phyloP scores from a whole-genome alignment of 2,329 filamentous ascomycete species.

The Periconia digitata region DNA sequence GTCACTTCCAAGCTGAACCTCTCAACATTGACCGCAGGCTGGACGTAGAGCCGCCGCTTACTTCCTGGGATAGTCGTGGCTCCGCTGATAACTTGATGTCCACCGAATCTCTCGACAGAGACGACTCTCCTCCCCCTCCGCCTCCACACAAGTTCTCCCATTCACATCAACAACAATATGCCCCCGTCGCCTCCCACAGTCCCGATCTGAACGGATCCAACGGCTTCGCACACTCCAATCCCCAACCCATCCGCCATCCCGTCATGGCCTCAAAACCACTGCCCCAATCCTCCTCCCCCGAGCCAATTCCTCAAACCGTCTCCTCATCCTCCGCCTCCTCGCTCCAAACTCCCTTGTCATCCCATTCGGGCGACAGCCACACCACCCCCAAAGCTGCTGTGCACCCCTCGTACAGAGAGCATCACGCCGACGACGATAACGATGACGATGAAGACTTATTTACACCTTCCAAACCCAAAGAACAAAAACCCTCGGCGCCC shows the following conservation, averaged over 20 bases:
- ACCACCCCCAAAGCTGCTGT: slow-evolving; percentile 27
- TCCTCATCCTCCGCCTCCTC: slow-evolving; percentile 34
- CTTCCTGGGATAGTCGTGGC: slow-evolving; percentile 56
- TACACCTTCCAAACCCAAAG: slow-evolving; percentile 15
- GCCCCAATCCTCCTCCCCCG: slow-evolving; percentile 24
- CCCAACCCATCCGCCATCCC: slow-evolving; percentile 30
- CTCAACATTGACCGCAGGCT: slow-evolving; percentile 49
- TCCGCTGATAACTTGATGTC: slow-evolving; percentile 55
- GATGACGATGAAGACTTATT: slow-evolving; percentile 38
- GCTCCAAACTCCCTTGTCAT: slow-evolving; percentile 36
- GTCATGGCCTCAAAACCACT: slow-evolving; percentile 24
- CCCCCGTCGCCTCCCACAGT: slow-evolving; percentile 36
- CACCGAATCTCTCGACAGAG: slow-evolving; percentile 37
- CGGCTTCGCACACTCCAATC: slow-evolving; percentile 31
- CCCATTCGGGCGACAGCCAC: slow-evolving; percentile 33
- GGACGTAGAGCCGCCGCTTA: slow-evolving; percentile 51
- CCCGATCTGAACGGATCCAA: slow-evolving; percentile 27
- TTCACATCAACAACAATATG: slow-evolving; percentile 21
- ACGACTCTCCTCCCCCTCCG: slow-evolving; percentile 35
- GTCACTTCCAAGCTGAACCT: slow-evolving; percentile 42
- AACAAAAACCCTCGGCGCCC: slow-evolving; percentile 12
- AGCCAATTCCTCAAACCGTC: slow-evolving; percentile 23
- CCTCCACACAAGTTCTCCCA: slow-evolving; percentile 35
- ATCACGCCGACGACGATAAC: slow-evolving; percentile 6
- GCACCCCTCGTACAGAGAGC: background rate